A percentile compares a stretch with the other conserved stretches of the same genome.
phyloP scores from a whole-genome alignment of 1,284 basidiomycete species.

The Ganoderma lingzhi region DNA sequence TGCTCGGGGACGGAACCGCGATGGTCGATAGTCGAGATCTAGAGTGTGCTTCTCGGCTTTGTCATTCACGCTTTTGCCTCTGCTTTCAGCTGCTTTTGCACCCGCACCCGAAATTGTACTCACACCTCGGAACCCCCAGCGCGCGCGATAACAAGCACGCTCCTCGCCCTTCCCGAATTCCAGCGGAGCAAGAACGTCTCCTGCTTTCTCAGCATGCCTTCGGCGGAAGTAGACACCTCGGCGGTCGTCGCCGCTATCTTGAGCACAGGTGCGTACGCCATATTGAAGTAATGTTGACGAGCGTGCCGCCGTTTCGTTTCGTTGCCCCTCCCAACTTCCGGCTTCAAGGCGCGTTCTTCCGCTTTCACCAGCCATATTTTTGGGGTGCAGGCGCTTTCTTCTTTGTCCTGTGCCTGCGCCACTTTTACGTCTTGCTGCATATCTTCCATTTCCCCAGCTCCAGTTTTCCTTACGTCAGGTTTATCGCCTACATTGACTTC shows the following conservation, averaged over 20 bases:
- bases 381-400: conserved; percentile 1
- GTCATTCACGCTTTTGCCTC: conserved; percentile 24
- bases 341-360: background rate
- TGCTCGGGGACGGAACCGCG: background rate
- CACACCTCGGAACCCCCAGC: conserved; percentile 51
- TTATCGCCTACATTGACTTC: too few species aligned
- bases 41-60: conserved; percentile 26
- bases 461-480: background rate
- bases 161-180: conserved; percentile 56
- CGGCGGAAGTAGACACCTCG: conserved; percentile 70
- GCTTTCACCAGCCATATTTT: background rate
- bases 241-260: conserved; percentile 57
- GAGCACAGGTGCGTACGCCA: conserved; percentile 47
- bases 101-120: background rate
- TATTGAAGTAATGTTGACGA: conserved; percentile 6
- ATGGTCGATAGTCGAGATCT: background rate
- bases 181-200: conserved; percentile 58
- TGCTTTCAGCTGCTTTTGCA: background rate
- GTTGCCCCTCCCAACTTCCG: conserved; percentile 25
- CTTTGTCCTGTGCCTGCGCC: conserved; percentile 6
- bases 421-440: background rate
- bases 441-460: background rate
- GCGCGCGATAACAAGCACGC: conserved; percentile 58
- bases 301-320: background rate
- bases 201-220: conserved; percentile 83